phyloP scores from a whole-genome alignment of 2,329 filamentous ascomycete species.

The Pestalotiopsis sp. region DNA sequence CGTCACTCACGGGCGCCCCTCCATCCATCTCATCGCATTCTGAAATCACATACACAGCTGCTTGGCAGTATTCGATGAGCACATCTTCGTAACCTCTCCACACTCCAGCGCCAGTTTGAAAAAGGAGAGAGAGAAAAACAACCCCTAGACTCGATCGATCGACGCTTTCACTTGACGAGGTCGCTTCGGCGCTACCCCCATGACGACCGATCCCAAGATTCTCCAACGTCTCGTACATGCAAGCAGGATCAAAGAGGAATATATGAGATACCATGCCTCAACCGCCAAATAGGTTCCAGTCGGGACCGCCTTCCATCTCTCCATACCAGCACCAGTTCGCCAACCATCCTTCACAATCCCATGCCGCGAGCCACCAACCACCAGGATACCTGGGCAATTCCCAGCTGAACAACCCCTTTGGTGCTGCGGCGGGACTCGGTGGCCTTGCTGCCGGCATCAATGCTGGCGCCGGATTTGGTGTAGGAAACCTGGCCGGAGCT shows the following conservation, averaged over 20 bases:
- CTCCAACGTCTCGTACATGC: conserved; percentile 12
- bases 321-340: conserved; percentile 57
- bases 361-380: conserved; percentile 42
- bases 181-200: conserved; percentile 17
- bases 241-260: conserved; percentile 12
- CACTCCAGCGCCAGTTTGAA: background rate
- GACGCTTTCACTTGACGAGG: background rate
- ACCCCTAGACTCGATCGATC: background rate
- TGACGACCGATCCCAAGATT: conserved; percentile 14
- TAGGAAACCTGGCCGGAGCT: conserved; percentile 33
- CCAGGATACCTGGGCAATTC: conserved; percentile 73
- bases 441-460: conserved; percentile 59
- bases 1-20: conserved; percentile 1
- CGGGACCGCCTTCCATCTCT: conserved; percentile 45
- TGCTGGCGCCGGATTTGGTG: conserved; percentile 49
- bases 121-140: background rate
- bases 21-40: background rate
- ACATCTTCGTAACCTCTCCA: background rate
- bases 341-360: conserved; percentile 55
- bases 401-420: conserved; percentile 65
- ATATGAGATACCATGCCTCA: conserved; percentile 35
- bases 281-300: conserved; percentile 48
- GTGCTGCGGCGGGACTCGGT: conserved; percentile 56
- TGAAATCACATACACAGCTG: background rate
- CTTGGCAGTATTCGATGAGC: background rate